phyloP scores from a whole-genome alignment of 176 grass and related monocot species.

The Oryza coarctata region DNA sequence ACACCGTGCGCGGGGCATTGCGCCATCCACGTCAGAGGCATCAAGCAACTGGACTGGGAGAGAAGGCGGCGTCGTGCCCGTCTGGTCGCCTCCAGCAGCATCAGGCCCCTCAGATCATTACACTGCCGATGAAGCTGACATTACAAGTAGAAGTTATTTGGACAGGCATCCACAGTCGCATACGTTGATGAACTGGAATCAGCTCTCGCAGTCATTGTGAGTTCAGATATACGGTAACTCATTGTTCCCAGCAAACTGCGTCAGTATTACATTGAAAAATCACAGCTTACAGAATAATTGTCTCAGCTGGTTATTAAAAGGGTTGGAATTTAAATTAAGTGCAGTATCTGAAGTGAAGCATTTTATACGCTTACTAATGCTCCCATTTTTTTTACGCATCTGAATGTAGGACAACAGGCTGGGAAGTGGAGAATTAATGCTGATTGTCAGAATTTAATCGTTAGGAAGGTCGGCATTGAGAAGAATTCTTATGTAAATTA shows the following conservation, averaged over 20 bases:
- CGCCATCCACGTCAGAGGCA: conserved; percentile 54
- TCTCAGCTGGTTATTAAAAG: neutral
- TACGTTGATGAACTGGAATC: conserved; percentile 81
- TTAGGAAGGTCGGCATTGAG: conserved; percentile 29
- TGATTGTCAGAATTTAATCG: conserved; percentile 45
- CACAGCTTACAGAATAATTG: neutral
- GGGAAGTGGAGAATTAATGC: conserved; percentile 54
- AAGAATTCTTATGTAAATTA: conserved; percentile 58
- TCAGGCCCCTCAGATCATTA: conserved; percentile 67
- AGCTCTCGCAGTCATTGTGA: conserved; percentile 78
- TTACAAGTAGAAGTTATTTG: conserved; percentile 63
- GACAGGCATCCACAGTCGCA: conserved; percentile 69
- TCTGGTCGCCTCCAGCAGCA: conserved; percentile 72
- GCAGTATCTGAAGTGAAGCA: neutral
- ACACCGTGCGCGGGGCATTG: conserved; percentile 17
- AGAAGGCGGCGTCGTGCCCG: conserved; percentile 81
- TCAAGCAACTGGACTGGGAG: conserved; percentile 82
- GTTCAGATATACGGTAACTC: conserved; percentile 49
- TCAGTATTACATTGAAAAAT: neutral
- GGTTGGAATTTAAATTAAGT: conserved; percentile 7
- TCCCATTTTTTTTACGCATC: conserved; percentile 4
- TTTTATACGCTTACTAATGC: conserved; percentile 32
- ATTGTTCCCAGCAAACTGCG: conserved; percentile 6
- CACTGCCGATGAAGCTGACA: conserved; percentile 53
- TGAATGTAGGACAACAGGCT: conserved; percentile 68